A percentile compares a stretch with the other conserved stretches of the same genome.
These are phyloP conservation scores for Martiniozyma abietophila DNA, from an alignment of 805 yeast species.

Conservation along the genomic window DNA sequence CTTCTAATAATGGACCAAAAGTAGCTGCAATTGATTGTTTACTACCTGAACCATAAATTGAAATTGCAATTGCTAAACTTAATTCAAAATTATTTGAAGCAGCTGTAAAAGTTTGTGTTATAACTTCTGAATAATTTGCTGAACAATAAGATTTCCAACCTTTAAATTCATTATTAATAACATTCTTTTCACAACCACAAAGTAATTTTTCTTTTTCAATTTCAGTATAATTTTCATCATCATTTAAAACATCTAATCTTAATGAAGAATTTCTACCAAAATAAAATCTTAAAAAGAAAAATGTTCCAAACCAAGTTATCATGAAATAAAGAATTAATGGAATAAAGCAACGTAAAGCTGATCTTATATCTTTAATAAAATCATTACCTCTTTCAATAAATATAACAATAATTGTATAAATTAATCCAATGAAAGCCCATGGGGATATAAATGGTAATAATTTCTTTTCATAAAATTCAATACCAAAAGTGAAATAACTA, in stretches of 20 bases:
- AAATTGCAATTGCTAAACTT: constrained; percentile 44
- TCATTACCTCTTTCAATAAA: constrained; percentile 42
- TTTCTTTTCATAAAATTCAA: constrained; percentile 24
- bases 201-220: constrained; percentile 11
- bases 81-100: constrained; percentile 52
- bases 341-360: constrained; percentile 40
- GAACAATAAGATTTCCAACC: constrained; percentile 26
- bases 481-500: constrained; percentile 22
- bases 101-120: constrained; percentile 48
- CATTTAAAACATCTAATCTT: constrained; percentile 7
- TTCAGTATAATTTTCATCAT: constrained; percentile 9
- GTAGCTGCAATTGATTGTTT: constrained; percentile 50
- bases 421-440: constrained; percentile 41
- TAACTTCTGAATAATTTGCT: constrained; percentile 32
- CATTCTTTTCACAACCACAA: constrained; percentile 34
- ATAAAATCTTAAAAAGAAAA: constrained; percentile 28
- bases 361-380: constrained; percentile 37
- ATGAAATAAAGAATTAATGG: constrained; percentile 41
- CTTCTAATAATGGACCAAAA: constrained; percentile 51
- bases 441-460: constrained; percentile 37
- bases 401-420: constrained; percentile 42
- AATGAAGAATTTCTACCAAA: constrained; percentile 11
- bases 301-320: constrained; percentile 38
- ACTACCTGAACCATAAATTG: constrained; percentile 42
- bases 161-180: constrained; percentile 10